phyloP scores from a whole-genome alignment of 106 monocot genomes.

The Hemerocallis citrina region DNA sequence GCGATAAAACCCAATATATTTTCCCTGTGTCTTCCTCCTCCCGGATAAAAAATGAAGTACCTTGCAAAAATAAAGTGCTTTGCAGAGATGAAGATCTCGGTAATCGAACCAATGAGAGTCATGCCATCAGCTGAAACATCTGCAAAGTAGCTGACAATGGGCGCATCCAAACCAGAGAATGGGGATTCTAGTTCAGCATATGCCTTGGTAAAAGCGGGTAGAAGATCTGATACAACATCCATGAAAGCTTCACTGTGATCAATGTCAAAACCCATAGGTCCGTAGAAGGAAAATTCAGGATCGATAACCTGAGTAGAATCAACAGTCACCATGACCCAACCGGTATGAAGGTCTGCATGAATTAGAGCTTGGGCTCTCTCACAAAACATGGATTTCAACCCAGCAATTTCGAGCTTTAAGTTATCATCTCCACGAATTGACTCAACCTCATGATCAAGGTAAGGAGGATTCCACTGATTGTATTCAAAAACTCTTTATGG shows the following conservation, averaged over 20 bases:
- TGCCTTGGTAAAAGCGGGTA: constrained; percentile 16
- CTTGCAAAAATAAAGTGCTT: too few relatives aligned
- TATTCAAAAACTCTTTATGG: constrained; percentile 53
- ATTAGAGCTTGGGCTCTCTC: constrained; percentile 97
- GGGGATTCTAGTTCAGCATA: constrained; percentile 13
- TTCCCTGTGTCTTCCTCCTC: too few relatives aligned
- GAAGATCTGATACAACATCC: too few relatives aligned
- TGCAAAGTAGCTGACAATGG: constrained; percentile 16
- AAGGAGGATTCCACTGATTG: constrained; percentile 85
- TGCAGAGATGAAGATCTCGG: too few relatives aligned
- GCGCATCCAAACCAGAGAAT: constrained; percentile 15
- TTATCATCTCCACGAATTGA: constrained; percentile 55
- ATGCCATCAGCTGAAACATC: constrained; percentile 16
- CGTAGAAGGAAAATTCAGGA: constrained; percentile 97
- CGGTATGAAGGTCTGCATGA: constrained; percentile 97
- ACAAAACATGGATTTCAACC: constrained; percentile 94
- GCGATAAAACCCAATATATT: too few relatives aligned
- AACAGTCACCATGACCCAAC: constrained; percentile 84
- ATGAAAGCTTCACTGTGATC: too few relatives aligned
- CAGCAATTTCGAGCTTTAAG: constrained; percentile 79
- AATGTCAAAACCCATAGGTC: constrained; percentile 97
- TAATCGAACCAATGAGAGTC: too few relatives aligned
- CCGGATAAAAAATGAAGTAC: too few relatives aligned
- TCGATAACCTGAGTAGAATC: constrained; percentile 95
- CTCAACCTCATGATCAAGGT: constrained; percentile 80